Percentiles rank a stretch among this genome's conserved stretches.
Evolutionary conservation across 768 basidiomycete species (phyloP).

Genomic region (Lyophyllum decastes): DNA sequence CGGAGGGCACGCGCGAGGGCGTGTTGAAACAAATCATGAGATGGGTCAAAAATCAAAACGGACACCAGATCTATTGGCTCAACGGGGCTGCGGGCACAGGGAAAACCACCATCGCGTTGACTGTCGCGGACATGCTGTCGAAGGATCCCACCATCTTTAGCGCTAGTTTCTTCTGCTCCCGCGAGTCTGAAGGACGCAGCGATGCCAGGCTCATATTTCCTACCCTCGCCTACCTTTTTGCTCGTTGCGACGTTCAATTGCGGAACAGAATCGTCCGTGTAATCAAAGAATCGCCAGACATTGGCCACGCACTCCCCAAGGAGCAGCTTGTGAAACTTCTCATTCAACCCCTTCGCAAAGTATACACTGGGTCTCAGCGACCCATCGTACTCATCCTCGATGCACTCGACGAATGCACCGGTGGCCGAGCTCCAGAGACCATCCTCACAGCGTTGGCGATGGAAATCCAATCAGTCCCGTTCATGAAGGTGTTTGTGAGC

Average conservation of each 20-base stretch:
- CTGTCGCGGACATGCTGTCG: slow-evolving; percentile 15
- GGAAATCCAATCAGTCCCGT: slow-evolving; percentile 14
- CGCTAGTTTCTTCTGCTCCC: slow-evolving; percentile 31
- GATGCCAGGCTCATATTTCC: slow-evolving; percentile 25
- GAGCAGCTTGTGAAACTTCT: slow-evolving; percentile 26
- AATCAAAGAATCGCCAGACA: slow-evolving; percentile 20
- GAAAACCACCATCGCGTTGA: slow-evolving; percentile 25
- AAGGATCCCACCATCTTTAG: slow-evolving; percentile 17
- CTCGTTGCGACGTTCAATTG: slow-evolving; percentile 14
- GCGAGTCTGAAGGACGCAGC: slow-evolving; percentile 23
- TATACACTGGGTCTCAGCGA: slow-evolving; percentile 10
- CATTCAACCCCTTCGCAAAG: slow-evolving; percentile 16
- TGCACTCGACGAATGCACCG: slow-evolving; percentile 24
- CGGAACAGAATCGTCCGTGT: slow-evolving; percentile 15
- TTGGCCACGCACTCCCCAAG: slow-evolving; percentile 13
- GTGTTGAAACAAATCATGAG: slow-evolving; percentile 21
- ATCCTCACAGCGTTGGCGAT: slow-evolving; percentile 14
- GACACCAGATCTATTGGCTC: slow-evolving; percentile 23
- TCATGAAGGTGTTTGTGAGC: slow-evolving; percentile 22
- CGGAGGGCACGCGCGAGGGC: slow-evolving; percentile 20
- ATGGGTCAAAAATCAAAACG: slow-evolving; percentile 19
- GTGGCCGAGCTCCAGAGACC: slow-evolving; percentile 12
- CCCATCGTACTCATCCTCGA: slow-evolving; percentile 26
- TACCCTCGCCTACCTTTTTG: slow-evolving; percentile 25
- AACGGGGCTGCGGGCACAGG: slow-evolving; percentile 25